Evolutionary conservation across 2,329 filamentous ascomycete species (phyloP).

Genomic region (Aspergillus sp.): DNA sequence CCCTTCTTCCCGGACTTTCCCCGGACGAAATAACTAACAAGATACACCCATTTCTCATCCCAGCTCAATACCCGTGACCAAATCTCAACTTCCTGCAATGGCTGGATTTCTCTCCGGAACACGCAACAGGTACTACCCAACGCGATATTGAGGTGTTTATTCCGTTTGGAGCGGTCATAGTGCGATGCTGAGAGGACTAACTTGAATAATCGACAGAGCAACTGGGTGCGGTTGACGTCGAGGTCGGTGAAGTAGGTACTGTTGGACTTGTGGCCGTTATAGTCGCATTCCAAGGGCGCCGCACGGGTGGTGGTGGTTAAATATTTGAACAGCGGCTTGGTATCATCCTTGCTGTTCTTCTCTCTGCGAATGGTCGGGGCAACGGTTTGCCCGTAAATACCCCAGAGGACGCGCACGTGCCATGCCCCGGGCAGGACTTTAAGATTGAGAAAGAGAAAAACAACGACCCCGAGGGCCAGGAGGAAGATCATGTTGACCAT

Average conservation of each 20-base stretch:
- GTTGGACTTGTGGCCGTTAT: constrained; percentile 16
- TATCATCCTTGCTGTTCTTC: neutral
- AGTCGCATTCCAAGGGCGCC: constrained; percentile 12
- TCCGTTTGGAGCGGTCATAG: constrained; percentile 1
- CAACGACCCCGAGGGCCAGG: neutral
- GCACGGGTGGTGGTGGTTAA: constrained; percentile 2
- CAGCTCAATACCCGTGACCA: constrained; percentile 61
- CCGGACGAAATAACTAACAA: constrained; percentile 63
- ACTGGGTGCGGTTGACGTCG: constrained; percentile 11
- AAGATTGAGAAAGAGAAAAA: neutral
- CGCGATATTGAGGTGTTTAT: constrained; percentile 46
- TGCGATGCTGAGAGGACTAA: constrained; percentile 1
- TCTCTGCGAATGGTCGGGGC: neutral
- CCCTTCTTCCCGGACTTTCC: constrained; percentile 15
- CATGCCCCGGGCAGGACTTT: constrained; percentile 7
- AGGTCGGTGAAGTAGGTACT: constrained; percentile 14
- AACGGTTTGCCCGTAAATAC: constrained; percentile 1
- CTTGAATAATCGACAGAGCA: constrained; percentile 4
- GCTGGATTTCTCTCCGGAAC: constrained; percentile 61
- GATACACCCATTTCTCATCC: constrained; percentile 71
- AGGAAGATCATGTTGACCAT: neutral
- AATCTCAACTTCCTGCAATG: constrained; percentile 60
- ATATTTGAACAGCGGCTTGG: constrained; percentile 1
- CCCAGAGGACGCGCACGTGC: constrained; percentile 5
- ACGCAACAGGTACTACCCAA: constrained; percentile 61